Evolutionary conservation across 2,329 filamentous ascomycete species (phyloP), one percentile per base, ranked within the genome.

Genomic region (Chalaropsis thielavioides): DNA sequence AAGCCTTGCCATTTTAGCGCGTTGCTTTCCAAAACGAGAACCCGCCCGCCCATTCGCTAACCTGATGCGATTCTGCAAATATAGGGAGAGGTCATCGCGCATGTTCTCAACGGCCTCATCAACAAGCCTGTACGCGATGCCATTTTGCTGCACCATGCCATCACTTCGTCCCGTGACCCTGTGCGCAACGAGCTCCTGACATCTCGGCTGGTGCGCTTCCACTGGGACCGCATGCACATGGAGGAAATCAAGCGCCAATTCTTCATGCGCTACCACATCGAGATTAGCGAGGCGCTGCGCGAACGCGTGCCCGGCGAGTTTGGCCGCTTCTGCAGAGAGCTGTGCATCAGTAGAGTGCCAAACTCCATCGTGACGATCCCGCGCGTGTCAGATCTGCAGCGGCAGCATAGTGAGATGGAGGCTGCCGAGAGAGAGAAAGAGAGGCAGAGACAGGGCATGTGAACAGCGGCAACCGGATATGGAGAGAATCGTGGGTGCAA

Each of bases 51-150:
- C 35, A 8, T 6, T 8, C 54, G 2, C 41, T 58, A 60, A 70
- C 67, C 19, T 31, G 15, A 41, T 64, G 7, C 70, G 11, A 43
- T 10, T 40, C 31, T 19, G 17, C 11, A n/a, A 58, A 58, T 58
- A 13, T 31, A 96, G 92, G 94, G 94, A 69, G 94, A 99, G 77
- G 85, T 95, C 22, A 84, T 97, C 44, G 90, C 91, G 0, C 94
- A 97, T 75, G 90, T 97, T 70, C 86, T 99, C 72, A 96, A 97
- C 76, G 94, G 94, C 71, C 86, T 95, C 66, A 95, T 97, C 77
- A 97, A 97, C 77, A 89, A 89, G 67, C 92, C 94, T 5, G 90
- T 95, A 68, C 89, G 94, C 64, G 94, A 97, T 74, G 90, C 92
- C 2, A 81, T 96, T 44, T 85, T 97, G 2, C 80, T 99, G 1